Conservation (phyloP, 2,329 filamentous ascomycete species). For the Botrytis porri region DNA sequence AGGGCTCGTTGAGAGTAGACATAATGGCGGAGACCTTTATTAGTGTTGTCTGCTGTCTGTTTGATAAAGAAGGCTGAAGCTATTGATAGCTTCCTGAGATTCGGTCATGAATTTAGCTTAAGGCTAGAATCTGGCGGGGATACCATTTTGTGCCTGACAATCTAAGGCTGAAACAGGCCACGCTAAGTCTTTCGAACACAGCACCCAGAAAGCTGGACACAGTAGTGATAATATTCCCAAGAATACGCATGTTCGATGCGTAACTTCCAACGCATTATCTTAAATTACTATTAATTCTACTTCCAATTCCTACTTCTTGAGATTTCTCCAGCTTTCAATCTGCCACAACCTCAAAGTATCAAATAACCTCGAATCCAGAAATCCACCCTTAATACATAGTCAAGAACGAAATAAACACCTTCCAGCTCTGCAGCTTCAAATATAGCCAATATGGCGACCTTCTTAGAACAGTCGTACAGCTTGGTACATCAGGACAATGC, state of each 20-base stretch:
- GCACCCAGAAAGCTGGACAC: conserved; percentile 22
- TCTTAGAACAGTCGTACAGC: conserved; percentile 93
- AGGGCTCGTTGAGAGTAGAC: conserved; percentile 61
- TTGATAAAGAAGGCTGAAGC: conserved; percentile 29
- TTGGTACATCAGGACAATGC: conserved; percentile 97
- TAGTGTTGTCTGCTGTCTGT: conserved; percentile 8
- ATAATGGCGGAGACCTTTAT: conserved; percentile 25
- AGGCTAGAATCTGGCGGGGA: conserved; percentile 17
- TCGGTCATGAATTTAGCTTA: background rate
- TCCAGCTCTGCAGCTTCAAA: conserved; percentile 24
- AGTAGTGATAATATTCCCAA: conserved; percentile 18
- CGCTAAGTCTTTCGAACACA: conserved; percentile 21
- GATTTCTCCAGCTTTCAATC: conserved; percentile 22
- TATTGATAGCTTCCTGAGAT: conserved; percentile 14
- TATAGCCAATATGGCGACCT: conserved; percentile 75
- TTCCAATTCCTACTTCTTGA: conserved; percentile 17
- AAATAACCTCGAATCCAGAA: conserved; percentile 23
- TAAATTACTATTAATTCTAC: conserved; percentile 26
- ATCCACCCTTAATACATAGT: conserved; percentile 20
- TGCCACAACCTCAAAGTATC: conserved; percentile 20
- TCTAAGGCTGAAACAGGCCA: conserved; percentile 19
- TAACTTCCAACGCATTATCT: conserved; percentile 26
- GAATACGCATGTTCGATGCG: conserved; percentile 28
- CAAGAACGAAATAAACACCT: conserved; percentile 28
- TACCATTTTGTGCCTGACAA: conserved; percentile 3